Percentiles rank a stretch among this genome's conserved stretches.
Evolutionary conservation across 2,329 filamentous ascomycete species (phyloP).

Genomic region (Tolypocladium capitatum): DNA sequence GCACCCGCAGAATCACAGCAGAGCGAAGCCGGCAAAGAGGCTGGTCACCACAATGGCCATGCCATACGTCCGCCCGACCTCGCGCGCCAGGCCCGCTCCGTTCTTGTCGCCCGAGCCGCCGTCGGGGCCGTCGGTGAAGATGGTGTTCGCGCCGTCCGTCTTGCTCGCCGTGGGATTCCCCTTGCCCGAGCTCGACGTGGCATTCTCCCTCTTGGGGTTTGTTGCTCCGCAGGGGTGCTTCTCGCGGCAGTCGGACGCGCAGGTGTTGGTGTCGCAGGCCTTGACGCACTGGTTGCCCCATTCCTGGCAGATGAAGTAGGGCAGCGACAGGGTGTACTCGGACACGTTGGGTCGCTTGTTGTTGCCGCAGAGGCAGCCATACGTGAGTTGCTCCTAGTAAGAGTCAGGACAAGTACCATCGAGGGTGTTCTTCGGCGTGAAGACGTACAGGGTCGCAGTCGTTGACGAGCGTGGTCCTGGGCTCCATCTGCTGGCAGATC

Average conservation of each 20-base stretch:
- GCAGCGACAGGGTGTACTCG: constrained; percentile 66
- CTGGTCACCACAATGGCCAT: constrained; percentile 23
- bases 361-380: constrained; percentile 58
- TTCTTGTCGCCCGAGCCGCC: constrained; percentile 10
- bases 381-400: constrained; percentile 45
- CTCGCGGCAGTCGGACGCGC: constrained; percentile 45
- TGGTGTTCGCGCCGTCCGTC: constrained; percentile 19
- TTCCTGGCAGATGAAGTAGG: constrained; percentile 62
- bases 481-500: constrained; percentile 52
- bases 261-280: constrained; percentile 44
- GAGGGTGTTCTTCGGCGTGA: too few species aligned
- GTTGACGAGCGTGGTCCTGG: constrained; percentile 43
- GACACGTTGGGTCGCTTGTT: constrained; percentile 56
- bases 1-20: constrained; percentile 15
- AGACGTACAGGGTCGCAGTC: constrained; percentile 49
- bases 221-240: constrained; percentile 63
- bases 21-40: constrained; percentile 26
- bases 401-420: not conserved
- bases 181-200: constrained; percentile 31
- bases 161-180: constrained; percentile 23
- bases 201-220: constrained; percentile 47
- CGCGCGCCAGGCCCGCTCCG: constrained; percentile 16
- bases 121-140: constrained; percentile 22
- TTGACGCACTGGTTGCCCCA: constrained; percentile 57
- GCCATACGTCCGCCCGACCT: constrained; percentile 23